Evolutionary conservation across 2,329 filamentous ascomycete genomes (phyloP), one percentile per base, ranked within the genome.

Genomic region (Harringtonia aguacate): DNA sequence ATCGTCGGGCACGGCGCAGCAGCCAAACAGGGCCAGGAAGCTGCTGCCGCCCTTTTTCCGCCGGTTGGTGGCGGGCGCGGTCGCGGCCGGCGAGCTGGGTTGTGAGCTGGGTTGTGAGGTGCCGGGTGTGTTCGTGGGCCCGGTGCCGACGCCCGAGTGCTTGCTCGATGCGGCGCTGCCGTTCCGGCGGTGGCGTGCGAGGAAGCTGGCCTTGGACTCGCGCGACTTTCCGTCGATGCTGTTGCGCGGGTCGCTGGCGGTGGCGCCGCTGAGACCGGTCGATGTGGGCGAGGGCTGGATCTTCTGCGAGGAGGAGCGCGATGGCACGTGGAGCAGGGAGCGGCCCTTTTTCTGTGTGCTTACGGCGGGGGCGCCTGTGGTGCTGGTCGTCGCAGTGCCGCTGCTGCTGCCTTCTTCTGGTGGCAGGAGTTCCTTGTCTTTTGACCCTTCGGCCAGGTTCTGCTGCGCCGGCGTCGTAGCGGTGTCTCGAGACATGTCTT

Each of bases 151-250:
- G 55, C 69, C 70, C 50, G 73, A 75, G 57, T 72, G 69, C 63
- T 77, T 79, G 64, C 79, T 85, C 53, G 76, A 77, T 27, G 24
- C 10, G 49, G 76, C 72, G 63, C 80, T 86, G 54, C 77, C 77
- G 64, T 83, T 83, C 56, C 77, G 70, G 7, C 35, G 44, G 55
- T 75, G 72, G 52, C 73, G 69, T 49, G 72, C 78, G 44, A 77
- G 63, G 54, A 81, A 77, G 62, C 79, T 84, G 52, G 70, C 67
- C 63, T 73, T 79, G 48, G 77, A 81, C 53, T 76, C 77, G 61
- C 77, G 82, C 39, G 81, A 84, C 52, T 72, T 70, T 47, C 73
- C 72, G 52, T 75, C 73, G 53, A 79, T 76, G 58, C 76, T 82
- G 55, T 77, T 78, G 58, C 72, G 67, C 45, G 72, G 66, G 52